These are phyloP conservation scores for Trichoderma brevicompactum DNA, from an alignment of 2,329 filamentous ascomycete species.

Conservation along the genomic window DNA sequence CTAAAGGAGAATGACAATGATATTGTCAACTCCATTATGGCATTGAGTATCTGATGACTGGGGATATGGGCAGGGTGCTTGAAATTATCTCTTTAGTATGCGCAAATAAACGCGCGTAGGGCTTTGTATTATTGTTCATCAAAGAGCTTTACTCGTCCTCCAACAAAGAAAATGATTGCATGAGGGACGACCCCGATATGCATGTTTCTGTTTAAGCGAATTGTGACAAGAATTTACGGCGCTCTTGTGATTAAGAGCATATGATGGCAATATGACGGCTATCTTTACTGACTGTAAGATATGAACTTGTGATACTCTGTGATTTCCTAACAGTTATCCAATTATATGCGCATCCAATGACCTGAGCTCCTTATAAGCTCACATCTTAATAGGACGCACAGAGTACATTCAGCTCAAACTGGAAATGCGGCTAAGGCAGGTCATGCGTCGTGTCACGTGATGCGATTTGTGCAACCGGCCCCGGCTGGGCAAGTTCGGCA, in stretches of 20 bases:
- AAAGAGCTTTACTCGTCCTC: slow-evolving; percentile 27
- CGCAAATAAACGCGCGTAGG: slow-evolving; percentile 36
- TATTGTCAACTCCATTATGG: slow-evolving; percentile 99
- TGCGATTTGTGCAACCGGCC: slow-evolving; percentile 33
- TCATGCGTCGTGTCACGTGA: slow-evolving; percentile 41
- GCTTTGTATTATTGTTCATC: slow-evolving; percentile 40
- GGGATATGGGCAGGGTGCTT: slow-evolving; percentile 30
- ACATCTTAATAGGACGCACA: not conserved
- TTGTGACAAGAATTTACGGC: not conserved
- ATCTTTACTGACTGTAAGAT: too few relatives aligned
- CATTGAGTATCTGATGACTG: slow-evolving; percentile 73
- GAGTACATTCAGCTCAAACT: not conserved
- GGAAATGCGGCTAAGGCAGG: not conserved
- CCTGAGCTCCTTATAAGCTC: slow-evolving; percentile 7
- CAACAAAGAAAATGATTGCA: slow-evolving; percentile 24
- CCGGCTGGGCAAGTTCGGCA: slow-evolving; percentile 48
- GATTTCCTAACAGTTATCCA: not conserved
- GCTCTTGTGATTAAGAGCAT: not conserved
- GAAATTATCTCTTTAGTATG: slow-evolving; percentile 35
- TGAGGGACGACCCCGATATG: not conserved
- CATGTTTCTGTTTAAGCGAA: not conserved
- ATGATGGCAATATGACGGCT: not conserved
- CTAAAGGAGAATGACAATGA: slow-evolving; percentile 99
- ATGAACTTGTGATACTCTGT: not conserved
- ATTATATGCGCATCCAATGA: not conserved